phyloP scores from a whole-genome alignment of 345 rosid species.

The Populus pruinosa region DNA sequence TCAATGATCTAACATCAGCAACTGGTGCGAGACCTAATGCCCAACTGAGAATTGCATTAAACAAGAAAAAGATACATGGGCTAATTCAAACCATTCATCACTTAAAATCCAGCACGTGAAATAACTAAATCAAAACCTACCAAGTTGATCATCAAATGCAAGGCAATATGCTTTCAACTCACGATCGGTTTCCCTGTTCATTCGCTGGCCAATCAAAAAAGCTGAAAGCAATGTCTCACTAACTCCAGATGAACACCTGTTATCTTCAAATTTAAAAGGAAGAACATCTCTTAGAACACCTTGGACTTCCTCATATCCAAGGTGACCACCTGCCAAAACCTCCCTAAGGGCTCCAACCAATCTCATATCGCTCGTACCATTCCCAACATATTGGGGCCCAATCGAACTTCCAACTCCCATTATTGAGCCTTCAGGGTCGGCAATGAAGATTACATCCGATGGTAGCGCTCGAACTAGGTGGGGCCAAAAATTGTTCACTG shows the following conservation, averaged over 20 bases:
- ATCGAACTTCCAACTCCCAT: constrained; percentile 67
- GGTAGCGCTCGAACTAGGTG: constrained; percentile 61
- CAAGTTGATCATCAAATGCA: constrained; percentile 90
- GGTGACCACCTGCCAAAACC: constrained; percentile 92
- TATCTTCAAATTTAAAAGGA: constrained; percentile 54
- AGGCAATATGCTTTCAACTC: constrained; percentile 98
- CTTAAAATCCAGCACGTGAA: background rate
- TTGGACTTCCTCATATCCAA: constrained; percentile 89
- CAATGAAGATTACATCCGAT: constrained; percentile 83
- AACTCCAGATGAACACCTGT: constrained; percentile 47
- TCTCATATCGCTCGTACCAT: constrained; percentile 71
- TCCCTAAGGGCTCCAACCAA: constrained; percentile 94
- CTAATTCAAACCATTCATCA: background rate
- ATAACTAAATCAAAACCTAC: constrained; percentile 37
- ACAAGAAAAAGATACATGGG: constrained; percentile 4
- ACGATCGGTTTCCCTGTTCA: constrained; percentile 93
- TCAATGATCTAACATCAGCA: constrained; percentile 89
- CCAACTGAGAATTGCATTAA: constrained; percentile 19
- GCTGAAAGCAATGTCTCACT: constrained; percentile 90
- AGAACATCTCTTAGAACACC: constrained; percentile 85
- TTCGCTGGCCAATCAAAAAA: constrained; percentile 91
- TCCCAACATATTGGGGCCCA: constrained; percentile 80
- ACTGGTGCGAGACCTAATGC: constrained; percentile 68
- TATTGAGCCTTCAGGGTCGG: constrained; percentile 91
- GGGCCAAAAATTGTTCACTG: constrained; percentile 77